Evolutionary conservation across 2,329 filamentous ascomycete genomes (phyloP).

Genomic region (Ramularia collo-cygni): DNA sequence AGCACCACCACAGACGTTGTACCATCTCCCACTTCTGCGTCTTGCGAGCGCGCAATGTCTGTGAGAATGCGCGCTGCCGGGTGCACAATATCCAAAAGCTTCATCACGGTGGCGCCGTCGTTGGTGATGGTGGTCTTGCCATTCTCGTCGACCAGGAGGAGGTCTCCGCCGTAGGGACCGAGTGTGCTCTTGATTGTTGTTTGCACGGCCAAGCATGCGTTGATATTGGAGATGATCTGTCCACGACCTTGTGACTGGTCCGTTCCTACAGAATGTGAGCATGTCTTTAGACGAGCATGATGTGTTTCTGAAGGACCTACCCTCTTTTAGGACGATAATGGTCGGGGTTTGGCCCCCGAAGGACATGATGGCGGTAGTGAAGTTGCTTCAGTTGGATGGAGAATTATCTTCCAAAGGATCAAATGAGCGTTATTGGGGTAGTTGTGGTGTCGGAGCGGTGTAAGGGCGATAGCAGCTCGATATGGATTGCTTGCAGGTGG

Average conservation of each 20-base stretch:
- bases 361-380: constrained; percentile 60
- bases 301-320: constrained; percentile 48
- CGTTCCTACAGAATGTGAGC: constrained; percentile 58
- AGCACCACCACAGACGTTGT: constrained; percentile 96
- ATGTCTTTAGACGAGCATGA: constrained; percentile 4
- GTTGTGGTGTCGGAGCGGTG: too few relatives aligned
- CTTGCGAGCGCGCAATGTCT: constrained; percentile 97
- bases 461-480: too few relatives aligned
- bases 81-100: constrained; percentile 98
- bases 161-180: constrained; percentile 91
- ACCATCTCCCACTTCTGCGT: constrained; percentile 96
- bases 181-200: constrained; percentile 92
- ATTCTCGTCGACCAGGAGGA: constrained; percentile 93
- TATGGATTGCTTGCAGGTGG: too few relatives aligned
- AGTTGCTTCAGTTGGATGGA: not conserved
- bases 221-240: constrained; percentile 96
- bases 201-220: constrained; percentile 93
- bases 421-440: too few relatives aligned
- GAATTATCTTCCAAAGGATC: too few relatives aligned
- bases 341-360: constrained; percentile 97
- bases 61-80: constrained; percentile 94
- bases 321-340: constrained; percentile 96
- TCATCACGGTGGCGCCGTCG: constrained; percentile 98
- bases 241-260: constrained; percentile 95
- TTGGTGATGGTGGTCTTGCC: constrained; percentile 97